Percentiles rank a stretch among this genome's conserved stretches.
These are phyloP conservation scores for Lithohypha guttulata DNA, from an alignment of 2,329 filamentous ascomycete species.

Conservation along the genomic window DNA sequence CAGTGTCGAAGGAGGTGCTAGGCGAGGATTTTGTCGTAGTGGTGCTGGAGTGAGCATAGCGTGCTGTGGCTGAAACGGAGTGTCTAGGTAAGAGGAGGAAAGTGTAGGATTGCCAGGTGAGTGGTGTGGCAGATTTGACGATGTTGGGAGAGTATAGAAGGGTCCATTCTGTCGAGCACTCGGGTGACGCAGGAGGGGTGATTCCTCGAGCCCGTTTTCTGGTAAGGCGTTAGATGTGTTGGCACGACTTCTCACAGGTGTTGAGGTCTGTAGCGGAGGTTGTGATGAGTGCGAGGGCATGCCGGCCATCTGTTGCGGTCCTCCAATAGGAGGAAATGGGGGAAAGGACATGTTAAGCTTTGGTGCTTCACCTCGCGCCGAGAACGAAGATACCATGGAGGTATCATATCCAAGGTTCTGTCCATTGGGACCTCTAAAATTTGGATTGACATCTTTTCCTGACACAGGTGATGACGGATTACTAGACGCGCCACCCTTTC, in stretches of 20 bases:
- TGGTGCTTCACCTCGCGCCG: conserved; percentile 19
- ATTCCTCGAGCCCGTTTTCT: conserved; percentile 31
- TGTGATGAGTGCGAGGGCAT: conserved; percentile 10
- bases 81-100: conserved; percentile 40
- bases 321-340: conserved; percentile 12
- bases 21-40: conserved; percentile 37
- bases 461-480: conserved; percentile 36
- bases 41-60: conserved; percentile 41
- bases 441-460: conserved; percentile 30
- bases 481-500: conserved; percentile 30
- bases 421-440: conserved; percentile 29
- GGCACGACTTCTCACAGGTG: conserved; percentile 35
- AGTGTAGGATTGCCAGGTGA: conserved; percentile 33
- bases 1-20: conserved; percentile 39
- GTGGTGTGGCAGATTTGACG: conserved; percentile 17
- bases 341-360: conserved; percentile 17
- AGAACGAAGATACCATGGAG: conserved; percentile 31
- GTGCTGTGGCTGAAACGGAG: conserved; percentile 27
- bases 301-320: conserved; percentile 13
- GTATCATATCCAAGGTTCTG: conserved; percentile 23
- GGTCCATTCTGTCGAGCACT: conserved; percentile 20
- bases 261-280: conserved; percentile 33
- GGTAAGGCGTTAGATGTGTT: conserved; percentile 23
- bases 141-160: conserved; percentile 17
- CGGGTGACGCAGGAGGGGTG: conserved; percentile 29